A percentile compares a stretch with the other conserved stretches of the same genome.
Evolutionary conservation across 257 asterid species (phyloP).

Genomic region (Eustoma russellianum): DNA sequence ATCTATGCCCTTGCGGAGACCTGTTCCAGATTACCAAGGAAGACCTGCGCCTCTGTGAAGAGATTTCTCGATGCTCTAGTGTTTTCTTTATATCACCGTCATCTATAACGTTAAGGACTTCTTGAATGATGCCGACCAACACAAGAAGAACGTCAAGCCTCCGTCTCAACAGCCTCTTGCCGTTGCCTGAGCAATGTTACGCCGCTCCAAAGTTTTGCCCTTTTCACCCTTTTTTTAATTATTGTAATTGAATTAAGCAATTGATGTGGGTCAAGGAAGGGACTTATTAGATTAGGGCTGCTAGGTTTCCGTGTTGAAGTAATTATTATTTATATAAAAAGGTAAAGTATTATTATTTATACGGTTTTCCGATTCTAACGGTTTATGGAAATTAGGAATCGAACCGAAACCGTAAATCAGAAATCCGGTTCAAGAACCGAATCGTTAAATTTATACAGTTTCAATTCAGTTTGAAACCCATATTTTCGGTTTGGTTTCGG

Average conservation of each 20-base stretch:
- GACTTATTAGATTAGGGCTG: too few species aligned
- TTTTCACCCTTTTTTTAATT: background rate
- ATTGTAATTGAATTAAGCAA: background rate
- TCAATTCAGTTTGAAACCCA: too few species aligned
- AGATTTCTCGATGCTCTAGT: slow-evolving; percentile 89
- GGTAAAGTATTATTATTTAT: too few species aligned
- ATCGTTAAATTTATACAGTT: too few species aligned
- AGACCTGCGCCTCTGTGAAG: slow-evolving; percentile 77
- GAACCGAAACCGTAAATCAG: too few species aligned
- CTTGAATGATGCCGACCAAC: slow-evolving; percentile 21
- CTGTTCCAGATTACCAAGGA: slow-evolving; percentile 79
- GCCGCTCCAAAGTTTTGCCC: slow-evolving; percentile 17
- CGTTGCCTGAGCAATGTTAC: slow-evolving; percentile 44
- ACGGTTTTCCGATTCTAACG: too few species aligned
- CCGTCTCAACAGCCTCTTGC: slow-evolving; percentile 51
- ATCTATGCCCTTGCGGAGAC: slow-evolving; percentile 97
- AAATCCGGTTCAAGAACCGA: too few species aligned
- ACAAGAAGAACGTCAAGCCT: slow-evolving; percentile 37
- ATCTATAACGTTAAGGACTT: slow-evolving; percentile 77
- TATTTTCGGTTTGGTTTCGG: too few species aligned
- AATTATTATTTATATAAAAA: too few species aligned
- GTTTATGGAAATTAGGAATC: too few species aligned
- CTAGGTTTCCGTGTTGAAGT: too few species aligned
- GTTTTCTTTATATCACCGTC: slow-evolving; percentile 80
- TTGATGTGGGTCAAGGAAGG: background rate